Conservation (phyloP, 2,329 filamentous ascomycete species). For the Iodosphaeria phyllophila region DNA sequence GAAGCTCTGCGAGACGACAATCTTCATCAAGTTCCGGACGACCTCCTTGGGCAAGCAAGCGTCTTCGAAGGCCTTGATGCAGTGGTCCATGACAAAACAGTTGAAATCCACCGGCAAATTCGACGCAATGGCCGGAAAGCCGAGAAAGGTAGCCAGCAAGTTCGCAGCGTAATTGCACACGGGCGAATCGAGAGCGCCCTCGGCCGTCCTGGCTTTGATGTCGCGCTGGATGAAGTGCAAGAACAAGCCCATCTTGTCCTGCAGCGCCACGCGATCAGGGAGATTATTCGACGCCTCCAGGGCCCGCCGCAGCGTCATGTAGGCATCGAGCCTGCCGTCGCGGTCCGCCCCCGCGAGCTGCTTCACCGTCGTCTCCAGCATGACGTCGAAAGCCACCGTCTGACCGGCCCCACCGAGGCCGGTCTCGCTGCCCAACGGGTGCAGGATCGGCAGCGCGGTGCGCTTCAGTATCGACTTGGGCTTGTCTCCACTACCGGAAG, state of each 20-base stretch:
- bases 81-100: slow-evolving; percentile 62
- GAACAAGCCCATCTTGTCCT: slow-evolving; percentile 58
- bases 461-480: slow-evolving; percentile 66
- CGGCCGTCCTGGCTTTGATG: slow-evolving; percentile 39
- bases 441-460: slow-evolving; percentile 23
- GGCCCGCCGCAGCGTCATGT: slow-evolving; percentile 57
- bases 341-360: slow-evolving; percentile 61
- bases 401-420: slow-evolving; percentile 17
- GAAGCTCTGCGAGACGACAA: slow-evolving; percentile 69
- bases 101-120: slow-evolving; percentile 63
- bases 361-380: slow-evolving; percentile 71
- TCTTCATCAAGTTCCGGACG: slow-evolving; percentile 59
- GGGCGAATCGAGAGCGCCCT: slow-evolving; percentile 42
- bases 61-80: slow-evolving; percentile 56
- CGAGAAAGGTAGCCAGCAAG: slow-evolving; percentile 59
- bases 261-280: slow-evolving; percentile 54
- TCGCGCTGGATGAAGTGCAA: slow-evolving; percentile 75
- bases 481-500: slow-evolving; percentile 19
- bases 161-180: slow-evolving; percentile 63
- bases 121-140: slow-evolving; percentile 50
- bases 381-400: slow-evolving; percentile 46
- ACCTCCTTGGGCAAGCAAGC: slow-evolving; percentile 54
- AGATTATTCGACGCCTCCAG: slow-evolving; percentile 69
- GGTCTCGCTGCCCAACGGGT: slow-evolving; percentile 23
- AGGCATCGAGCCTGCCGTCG: slow-evolving; percentile 64